Evolutionary conservation across 2,329 filamentous ascomycete genomes (phyloP).

Genomic region (Diaporthe citrichinensis): DNA sequence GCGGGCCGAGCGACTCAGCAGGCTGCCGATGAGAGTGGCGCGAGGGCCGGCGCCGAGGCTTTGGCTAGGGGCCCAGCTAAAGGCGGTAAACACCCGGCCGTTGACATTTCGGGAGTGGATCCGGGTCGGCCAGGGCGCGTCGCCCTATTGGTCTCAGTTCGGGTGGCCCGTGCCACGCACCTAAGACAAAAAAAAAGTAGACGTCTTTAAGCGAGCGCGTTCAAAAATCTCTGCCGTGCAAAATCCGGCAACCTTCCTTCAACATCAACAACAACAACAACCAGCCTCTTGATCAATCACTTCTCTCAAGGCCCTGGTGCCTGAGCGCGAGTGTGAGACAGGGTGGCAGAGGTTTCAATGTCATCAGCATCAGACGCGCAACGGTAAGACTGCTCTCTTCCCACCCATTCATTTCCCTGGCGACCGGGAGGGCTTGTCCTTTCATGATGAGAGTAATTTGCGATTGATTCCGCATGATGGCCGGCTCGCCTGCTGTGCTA

Average conservation of each 20-base stretch:
- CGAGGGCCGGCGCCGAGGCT: slow-evolving; percentile 18
- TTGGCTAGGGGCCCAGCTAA: background rate
- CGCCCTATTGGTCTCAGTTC: background rate
- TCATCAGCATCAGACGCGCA: background rate
- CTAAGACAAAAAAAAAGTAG: slow-evolving; percentile 31
- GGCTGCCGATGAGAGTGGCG: background rate
- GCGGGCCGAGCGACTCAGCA: slow-evolving; percentile 23
- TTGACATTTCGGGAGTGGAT: slow-evolving; percentile 11
- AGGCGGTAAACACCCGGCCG: slow-evolving; percentile 24
- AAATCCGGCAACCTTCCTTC: background rate
- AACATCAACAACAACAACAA: slow-evolving; percentile 7
- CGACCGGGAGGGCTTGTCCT: slow-evolving; percentile 19
- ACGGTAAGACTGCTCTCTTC: background rate
- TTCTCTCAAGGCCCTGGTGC: background rate
- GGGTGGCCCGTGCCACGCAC: slow-evolving; percentile 35
- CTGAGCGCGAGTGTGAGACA: background rate
- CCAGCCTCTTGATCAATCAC: background rate
- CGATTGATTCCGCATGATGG: slow-evolving; percentile 93
- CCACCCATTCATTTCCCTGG: background rate
- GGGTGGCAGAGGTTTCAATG: background rate
- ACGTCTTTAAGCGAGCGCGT: background rate
- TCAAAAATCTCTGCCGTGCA: slow-evolving; percentile 18
- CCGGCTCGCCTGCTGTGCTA: slow-evolving; percentile 91
- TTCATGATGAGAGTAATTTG: slow-evolving; percentile 97
- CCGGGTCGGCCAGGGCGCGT: background rate